These are phyloP conservation scores for Paecilomyces dactylethromorphus DNA, from an alignment of 2,329 filamentous ascomycete genomes.

Conservation along the genomic window DNA sequence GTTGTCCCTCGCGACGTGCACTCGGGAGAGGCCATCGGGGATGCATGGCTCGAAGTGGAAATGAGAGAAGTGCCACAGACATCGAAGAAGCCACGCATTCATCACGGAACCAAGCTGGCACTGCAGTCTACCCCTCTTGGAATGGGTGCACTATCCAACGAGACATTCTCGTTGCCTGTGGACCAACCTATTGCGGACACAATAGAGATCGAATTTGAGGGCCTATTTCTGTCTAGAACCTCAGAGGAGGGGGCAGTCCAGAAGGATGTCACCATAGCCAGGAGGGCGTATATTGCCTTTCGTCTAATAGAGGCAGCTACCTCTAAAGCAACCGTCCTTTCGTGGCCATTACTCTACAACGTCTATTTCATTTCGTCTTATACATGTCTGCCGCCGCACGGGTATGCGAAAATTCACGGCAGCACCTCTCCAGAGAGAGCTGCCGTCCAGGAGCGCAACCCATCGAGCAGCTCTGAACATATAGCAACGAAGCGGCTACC, in stretches of 20 bases:
- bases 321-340: constrained; percentile 13
- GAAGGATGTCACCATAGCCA: constrained; percentile 12
- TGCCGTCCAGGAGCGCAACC: background rate
- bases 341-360: constrained; percentile 42
- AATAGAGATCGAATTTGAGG: constrained; percentile 15
- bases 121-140: constrained; percentile 36
- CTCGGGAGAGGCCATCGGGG: constrained; percentile 19
- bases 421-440: background rate
- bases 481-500: constrained; percentile 21
- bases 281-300: constrained; percentile 22
- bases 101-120: constrained; percentile 32
- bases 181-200: constrained; percentile 17
- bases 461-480: background rate
- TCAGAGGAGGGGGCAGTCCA: constrained; percentile 6
- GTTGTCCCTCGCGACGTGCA: constrained; percentile 31
- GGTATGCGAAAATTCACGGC: constrained; percentile 14
- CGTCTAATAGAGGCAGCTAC: constrained; percentile 1
- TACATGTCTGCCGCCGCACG: constrained; percentile 44
- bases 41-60: constrained; percentile 47
- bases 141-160: constrained; percentile 28
- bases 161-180: constrained; percentile 31
- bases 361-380: constrained; percentile 50
- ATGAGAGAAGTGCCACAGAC: constrained; percentile 23
- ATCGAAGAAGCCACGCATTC: constrained; percentile 36
- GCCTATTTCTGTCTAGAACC: constrained; percentile 18